These are phyloP conservation scores for Coemansia sp. DNA, from an alignment of 192 early-diverging fungal species.

Conservation along the genomic window DNA sequence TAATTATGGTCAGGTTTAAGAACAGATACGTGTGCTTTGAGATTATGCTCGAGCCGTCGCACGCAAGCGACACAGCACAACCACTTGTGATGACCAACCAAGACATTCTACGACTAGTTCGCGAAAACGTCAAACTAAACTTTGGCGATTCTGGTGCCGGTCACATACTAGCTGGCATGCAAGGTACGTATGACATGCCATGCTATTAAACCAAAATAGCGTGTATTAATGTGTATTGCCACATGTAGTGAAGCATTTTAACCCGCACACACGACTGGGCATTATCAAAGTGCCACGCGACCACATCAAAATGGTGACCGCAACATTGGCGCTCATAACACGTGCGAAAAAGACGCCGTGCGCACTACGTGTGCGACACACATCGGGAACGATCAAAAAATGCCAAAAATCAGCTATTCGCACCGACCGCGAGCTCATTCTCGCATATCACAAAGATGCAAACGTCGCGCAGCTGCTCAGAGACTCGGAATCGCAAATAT, in stretches of 20 bases:
- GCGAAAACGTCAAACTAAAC: conserved; percentile 35
- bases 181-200: conserved; percentile 8
- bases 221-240: neutral
- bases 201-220: no score
- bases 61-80: neutral
- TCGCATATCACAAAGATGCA: conserved; percentile 25
- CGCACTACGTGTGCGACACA: conserved; percentile 31
- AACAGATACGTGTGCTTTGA: conserved; percentile 53
- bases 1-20: conserved; percentile 47
- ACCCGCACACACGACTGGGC: conserved; percentile 30
- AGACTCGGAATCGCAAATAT: conserved; percentile 42
- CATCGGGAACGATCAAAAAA: conserved; percentile 51
- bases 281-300: conserved; percentile 48
- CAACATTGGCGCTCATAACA: conserved; percentile 22
- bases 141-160: conserved; percentile 46
- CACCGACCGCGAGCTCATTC: conserved; percentile 36
- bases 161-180: conserved; percentile 23
- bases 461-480: conserved; percentile 23
- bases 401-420: conserved; percentile 44
- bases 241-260: conserved; percentile 38
- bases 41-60: conserved; percentile 5
- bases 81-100: conserved; percentile 2
- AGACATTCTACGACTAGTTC: conserved; percentile 21
- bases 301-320: conserved; percentile 43
- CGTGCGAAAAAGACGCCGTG: conserved; percentile 26